Conservation (phyloP, 768 basidiomycete species). For the Cyclocybe aegerita region DNA sequence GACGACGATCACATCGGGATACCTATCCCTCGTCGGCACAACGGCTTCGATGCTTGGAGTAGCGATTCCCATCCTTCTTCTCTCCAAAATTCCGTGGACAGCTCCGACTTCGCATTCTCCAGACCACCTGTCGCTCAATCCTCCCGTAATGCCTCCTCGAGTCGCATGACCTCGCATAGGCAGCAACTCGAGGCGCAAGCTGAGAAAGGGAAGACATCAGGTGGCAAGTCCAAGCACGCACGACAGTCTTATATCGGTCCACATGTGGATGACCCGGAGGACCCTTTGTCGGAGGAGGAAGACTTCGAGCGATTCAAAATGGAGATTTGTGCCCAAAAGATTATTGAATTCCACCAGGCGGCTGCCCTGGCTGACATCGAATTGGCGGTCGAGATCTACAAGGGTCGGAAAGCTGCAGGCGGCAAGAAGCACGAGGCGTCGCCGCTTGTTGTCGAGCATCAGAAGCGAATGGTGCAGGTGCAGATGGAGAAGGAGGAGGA, state of each 20-base stretch:
- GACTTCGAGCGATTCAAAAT: slow-evolving; percentile 46
- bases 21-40: slow-evolving; percentile 2
- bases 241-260: slow-evolving; percentile 36
- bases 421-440: slow-evolving; percentile 27
- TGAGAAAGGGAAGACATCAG: slow-evolving; percentile 3
- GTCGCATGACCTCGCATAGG: slow-evolving; percentile 1
- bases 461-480: slow-evolving; percentile 36
- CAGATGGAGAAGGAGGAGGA: slow-evolving; percentile 48
- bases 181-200: slow-evolving; percentile 1
- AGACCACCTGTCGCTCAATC: slow-evolving; percentile 7
- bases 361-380: slow-evolving; percentile 44
- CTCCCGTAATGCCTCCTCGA: background rate
- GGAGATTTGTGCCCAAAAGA: slow-evolving; percentile 43
- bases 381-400: slow-evolving; percentile 37
- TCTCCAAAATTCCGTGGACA: slow-evolving; percentile 17
- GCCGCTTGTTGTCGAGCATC: slow-evolving; percentile 35
- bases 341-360: slow-evolving; percentile 49
- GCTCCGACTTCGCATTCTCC: slow-evolving; percentile 8
- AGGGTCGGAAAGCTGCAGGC: slow-evolving; percentile 31
- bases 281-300: slow-evolving; percentile 31
- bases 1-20: slow-evolving; percentile 17
- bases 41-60: slow-evolving; percentile 17
- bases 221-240: slow-evolving; percentile 16
- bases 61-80: slow-evolving; percentile 17
- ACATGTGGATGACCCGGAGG: slow-evolving; percentile 28